Evolutionary conservation across 345 rosid species (phyloP), one percentile per base, ranked within the genome.

Genomic region (Melaleuca alternifolia): DNA sequence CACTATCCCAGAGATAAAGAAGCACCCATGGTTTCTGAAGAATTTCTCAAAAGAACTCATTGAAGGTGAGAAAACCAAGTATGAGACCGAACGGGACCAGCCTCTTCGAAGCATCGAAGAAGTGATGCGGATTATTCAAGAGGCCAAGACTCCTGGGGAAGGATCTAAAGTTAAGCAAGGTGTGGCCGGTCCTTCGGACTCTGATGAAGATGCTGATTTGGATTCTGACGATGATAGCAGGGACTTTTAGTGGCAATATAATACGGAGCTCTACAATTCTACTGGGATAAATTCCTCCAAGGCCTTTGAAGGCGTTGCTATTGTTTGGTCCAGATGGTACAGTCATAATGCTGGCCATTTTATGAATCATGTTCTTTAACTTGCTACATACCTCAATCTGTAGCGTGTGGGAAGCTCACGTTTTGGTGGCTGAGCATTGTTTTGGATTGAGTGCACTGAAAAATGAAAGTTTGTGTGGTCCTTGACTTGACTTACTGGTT

Each of bases 21-120:
- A 90, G 88, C 95, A 94, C 48, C 93, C 94, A 48, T 95, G 96
- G 96, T 95, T 94, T 85, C 92, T 91, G 75, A 93, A 91, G 86
- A 95, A 94, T 54, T 82, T 94, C 65, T 92, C 96, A 0, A 93
- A 89, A 85, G 97, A 93, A 87, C 87, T 95, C 37, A 85, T 91
- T 26, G 93, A 91, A 83, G 93, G 91, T 9, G 97, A 93, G 90
- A 92, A 87, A 82, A 90, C 93, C 57, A 92, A 91, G 88, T 89
- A 20, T 14, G 88, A 89, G 81, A 87, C 85, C 41, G 89, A 83
- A 20, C 30, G 24, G 5, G 92, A 88, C 79, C 88, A 90, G 82
- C 92, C 88, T 18, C 83, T 84, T 85, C 93, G 91, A 85, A 88
- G 90, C 48, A 88, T 85, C 10, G 93, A 90, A 51, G 92, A 91